phyloP scores from a whole-genome alignment of 345 rosid species.

The Chamaenerion angustifolium region DNA sequence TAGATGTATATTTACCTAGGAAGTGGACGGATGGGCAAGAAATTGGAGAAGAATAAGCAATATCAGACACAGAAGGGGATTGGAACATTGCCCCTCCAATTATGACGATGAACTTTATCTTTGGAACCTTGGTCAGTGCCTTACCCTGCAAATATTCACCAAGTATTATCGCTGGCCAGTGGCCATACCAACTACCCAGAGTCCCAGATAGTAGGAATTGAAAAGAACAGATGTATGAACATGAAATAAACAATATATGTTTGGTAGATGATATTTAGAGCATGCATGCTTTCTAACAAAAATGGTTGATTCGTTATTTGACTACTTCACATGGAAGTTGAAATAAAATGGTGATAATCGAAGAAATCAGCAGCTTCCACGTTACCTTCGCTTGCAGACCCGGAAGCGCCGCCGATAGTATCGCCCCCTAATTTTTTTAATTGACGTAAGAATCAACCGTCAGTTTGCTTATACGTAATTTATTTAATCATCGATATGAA shows the following conservation, averaged over 20 bases:
- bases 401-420: constrained; percentile 52
- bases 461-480: not conserved
- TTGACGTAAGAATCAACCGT: not conserved
- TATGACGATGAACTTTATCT: constrained; percentile 49
- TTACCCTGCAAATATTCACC: constrained; percentile 29
- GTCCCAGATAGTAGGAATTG: too few relatives aligned
- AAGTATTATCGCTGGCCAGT: too few relatives aligned
- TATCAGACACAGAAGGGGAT: constrained; percentile 30
- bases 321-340: too few relatives aligned
- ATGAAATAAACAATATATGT: too few relatives aligned
- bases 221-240: not conserved
- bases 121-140: constrained; percentile 58
- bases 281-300: not conserved
- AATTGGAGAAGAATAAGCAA: constrained; percentile 48
- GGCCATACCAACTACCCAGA: too few relatives aligned
- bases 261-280: not conserved
- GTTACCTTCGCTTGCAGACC: constrained; percentile 63
- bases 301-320: too few relatives aligned
- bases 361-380: constrained; percentile 5
- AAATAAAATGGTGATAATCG: too few relatives aligned
- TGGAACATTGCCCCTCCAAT: constrained; percentile 67
- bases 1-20: constrained; percentile 35
- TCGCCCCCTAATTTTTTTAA: constrained; percentile 46
- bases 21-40: constrained; percentile 59
- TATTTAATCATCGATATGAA: too few relatives aligned